Conservation (phyloP, 2,329 filamentous ascomycete genomes). For the Fusarium sp. region DNA sequence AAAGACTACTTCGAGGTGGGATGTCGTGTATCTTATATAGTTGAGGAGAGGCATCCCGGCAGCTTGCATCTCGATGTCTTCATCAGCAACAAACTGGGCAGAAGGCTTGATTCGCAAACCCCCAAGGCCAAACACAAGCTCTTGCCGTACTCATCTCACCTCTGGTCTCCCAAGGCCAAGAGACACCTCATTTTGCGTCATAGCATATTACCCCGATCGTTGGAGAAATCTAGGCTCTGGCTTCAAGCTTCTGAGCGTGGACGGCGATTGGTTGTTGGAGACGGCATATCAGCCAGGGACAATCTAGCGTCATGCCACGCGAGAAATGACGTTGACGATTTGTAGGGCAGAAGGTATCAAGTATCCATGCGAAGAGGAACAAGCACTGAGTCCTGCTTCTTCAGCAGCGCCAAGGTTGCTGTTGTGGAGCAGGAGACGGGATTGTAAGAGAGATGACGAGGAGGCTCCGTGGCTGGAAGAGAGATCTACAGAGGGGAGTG, state of each 20-base stretch:
- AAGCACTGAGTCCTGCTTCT: conserved; percentile 28
- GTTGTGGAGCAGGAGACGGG: conserved; percentile 34
- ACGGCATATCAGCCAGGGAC: conserved; percentile 15
- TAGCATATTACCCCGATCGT: conserved; percentile 33
- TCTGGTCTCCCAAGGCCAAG: conserved; percentile 6
- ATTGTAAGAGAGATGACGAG: conserved; percentile 33
- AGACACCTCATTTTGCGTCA: conserved; percentile 45
- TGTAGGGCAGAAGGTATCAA: conserved; percentile 25
- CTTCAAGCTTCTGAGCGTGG: conserved; percentile 18
- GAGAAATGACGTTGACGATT: conserved; percentile 45
- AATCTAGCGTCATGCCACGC: conserved; percentile 42
- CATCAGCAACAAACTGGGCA: conserved; percentile 31
- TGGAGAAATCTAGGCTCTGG: conserved; percentile 15
- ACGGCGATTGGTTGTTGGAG: conserved; percentile 26
- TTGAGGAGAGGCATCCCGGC: background rate
- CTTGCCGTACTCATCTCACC: conserved; percentile 12
- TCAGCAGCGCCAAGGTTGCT: conserved; percentile 34
- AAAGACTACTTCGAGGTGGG: background rate
- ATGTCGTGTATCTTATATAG: conserved; percentile 42
- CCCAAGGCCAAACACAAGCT: conserved; percentile 4
- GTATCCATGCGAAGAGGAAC: background rate
- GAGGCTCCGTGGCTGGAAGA: conserved; percentile 36
- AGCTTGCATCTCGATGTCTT: conserved; percentile 33
- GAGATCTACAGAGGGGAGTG: conserved; percentile 15
- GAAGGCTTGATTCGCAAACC: conserved; percentile 2